Base-by-base conservation (phyloP, 805 yeast species). In the Hanseniaspora valbyensis region DNA sequence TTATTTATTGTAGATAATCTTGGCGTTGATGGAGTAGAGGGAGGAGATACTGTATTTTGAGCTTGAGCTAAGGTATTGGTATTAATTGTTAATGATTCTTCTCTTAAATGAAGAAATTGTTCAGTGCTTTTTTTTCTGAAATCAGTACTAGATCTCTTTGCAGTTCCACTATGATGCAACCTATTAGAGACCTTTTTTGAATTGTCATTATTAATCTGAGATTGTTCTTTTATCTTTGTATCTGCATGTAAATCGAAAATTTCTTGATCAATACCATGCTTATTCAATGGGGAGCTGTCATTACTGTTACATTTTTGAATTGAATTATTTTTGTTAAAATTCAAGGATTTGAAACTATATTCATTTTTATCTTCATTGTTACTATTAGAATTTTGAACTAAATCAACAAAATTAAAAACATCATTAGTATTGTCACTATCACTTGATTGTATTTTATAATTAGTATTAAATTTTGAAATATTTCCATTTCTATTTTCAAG, bases 11-110 rank as follows among this genome's bases (percentile, higher is more conserved):
- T 10, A 6, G 36, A 21, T 21, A 29, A 2, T 18, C 50, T 37
- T 18, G 49, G 37, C 13, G 44, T 42, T 18, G 53, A 38, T 9
- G 54, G 46, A 2, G 54, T 40, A 5, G 52, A 44, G 2, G 51
- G 41, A 2, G 28, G 22, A 16, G 41, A 18, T 25, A 29, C 2
- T 9, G n/a, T 12, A n/a, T n/a, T 14, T n/a, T 30, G 21, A 21
- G 8, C 13, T n/a, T 37, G 34, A 18, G 16, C 22, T 1, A 4
- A 14, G 16, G 18, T 36, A 18, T 33, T 36, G 16, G 19, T 33
- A 9, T n/a, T 19, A 18, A 19, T 33, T 5, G 41, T 24, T 18
- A 48, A 18, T 9, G 36, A 25, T 3, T 48, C 51, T 9, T 48
- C 42, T 2, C 37, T 36, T 21, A 48, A 10, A n/a, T 33, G 39